Conservation (phyloP, 371 early-diverging fungal genomes). For the Lichtheimia corymbifera region DNA sequence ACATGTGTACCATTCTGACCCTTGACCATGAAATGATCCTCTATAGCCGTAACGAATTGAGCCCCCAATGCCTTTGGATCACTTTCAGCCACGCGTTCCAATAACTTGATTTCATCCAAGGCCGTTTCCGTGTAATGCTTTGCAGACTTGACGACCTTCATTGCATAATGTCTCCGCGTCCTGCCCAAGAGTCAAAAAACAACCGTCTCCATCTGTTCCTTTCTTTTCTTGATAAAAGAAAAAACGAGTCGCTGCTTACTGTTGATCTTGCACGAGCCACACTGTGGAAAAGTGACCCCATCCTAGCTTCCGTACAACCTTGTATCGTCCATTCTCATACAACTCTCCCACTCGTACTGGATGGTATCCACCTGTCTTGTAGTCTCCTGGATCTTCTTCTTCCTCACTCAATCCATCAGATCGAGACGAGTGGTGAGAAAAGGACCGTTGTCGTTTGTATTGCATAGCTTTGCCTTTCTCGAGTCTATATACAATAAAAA, state of each 20-base stretch:
- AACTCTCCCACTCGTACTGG: slow-evolving; percentile 85
- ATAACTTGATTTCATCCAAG: slow-evolving; percentile 91
- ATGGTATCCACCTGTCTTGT: slow-evolving; percentile 94
- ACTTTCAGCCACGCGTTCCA: slow-evolving; percentile 73
- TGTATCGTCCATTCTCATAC: slow-evolving; percentile 82
- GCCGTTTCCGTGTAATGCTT: slow-evolving; percentile 96
- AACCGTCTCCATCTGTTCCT: slow-evolving; percentile 2
- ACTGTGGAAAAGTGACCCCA: slow-evolving; percentile 99
- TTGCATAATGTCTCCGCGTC: slow-evolving; percentile 81
- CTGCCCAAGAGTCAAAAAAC: slow-evolving; percentile 24
- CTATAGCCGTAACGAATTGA: slow-evolving; percentile 77
- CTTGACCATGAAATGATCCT: slow-evolving; percentile 85
- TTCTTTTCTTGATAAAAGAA: slow-evolving; percentile 3
- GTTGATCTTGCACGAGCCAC: slow-evolving; percentile 89
- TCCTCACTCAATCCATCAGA: slow-evolving; percentile 36
- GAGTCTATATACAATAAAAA: too few species aligned
- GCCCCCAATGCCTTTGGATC: slow-evolving; percentile 65
- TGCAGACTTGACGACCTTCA: slow-evolving; percentile 97
- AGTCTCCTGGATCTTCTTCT: slow-evolving; percentile 91
- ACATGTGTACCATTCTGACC: slow-evolving; percentile 95
- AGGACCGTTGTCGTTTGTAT: too few species aligned
- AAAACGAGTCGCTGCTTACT: slow-evolving; percentile 38
- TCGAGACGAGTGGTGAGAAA: background rate
- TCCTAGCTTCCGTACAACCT: slow-evolving; percentile 91
- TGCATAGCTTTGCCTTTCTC: too few species aligned